A percentile compares a stretch with the other conserved stretches of the same genome.
Conservation (phyloP, 805 yeast species). For the Wickerhamiella bombiphila region DNA sequence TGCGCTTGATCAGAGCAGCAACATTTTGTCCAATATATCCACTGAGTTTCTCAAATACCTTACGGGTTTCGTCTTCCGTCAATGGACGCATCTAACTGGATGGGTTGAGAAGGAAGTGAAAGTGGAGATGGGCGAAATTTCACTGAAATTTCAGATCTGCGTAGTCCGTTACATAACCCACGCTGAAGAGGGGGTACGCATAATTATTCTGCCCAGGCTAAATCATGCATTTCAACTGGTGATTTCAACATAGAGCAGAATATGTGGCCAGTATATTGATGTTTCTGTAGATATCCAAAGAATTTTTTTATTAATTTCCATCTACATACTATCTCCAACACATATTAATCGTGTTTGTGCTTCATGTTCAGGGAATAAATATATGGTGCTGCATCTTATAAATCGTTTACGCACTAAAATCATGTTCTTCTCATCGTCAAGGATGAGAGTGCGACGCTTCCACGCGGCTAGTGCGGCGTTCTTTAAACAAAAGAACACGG, state of each 20-base stretch:
- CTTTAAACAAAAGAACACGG: constrained; percentile 1
- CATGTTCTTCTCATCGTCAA: too few relatives aligned
- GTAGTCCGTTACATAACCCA: not conserved
- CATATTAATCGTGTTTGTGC: too few relatives aligned
- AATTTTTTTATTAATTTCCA: too few relatives aligned
- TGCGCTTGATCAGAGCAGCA: constrained; percentile 66
- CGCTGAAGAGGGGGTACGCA: not conserved
- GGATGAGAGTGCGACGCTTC: not conserved
- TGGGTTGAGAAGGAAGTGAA: constrained; percentile 2
- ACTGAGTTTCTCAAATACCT: constrained; percentile 89
- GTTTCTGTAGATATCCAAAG: too few relatives aligned
- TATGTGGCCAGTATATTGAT: too few relatives aligned
- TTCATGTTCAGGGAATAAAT: too few relatives aligned
- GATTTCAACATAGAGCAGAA: too few relatives aligned
- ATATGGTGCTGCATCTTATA: too few relatives aligned
- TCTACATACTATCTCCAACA: too few relatives aligned
- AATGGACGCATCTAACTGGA: constrained; percentile 70
- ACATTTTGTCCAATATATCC: constrained; percentile 95
- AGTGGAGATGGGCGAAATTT: not conserved
- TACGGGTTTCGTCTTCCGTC: constrained; percentile 94
- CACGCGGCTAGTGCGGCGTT: constrained; percentile 1
- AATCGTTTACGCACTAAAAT: too few relatives aligned
- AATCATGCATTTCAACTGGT: not conserved
- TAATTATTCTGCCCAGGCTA: not conserved
- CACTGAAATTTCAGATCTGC: not conserved